These are phyloP conservation scores for Tricholoma sp. DNA, from an alignment of 768 basidiomycete species.

Conservation along the genomic window DNA sequence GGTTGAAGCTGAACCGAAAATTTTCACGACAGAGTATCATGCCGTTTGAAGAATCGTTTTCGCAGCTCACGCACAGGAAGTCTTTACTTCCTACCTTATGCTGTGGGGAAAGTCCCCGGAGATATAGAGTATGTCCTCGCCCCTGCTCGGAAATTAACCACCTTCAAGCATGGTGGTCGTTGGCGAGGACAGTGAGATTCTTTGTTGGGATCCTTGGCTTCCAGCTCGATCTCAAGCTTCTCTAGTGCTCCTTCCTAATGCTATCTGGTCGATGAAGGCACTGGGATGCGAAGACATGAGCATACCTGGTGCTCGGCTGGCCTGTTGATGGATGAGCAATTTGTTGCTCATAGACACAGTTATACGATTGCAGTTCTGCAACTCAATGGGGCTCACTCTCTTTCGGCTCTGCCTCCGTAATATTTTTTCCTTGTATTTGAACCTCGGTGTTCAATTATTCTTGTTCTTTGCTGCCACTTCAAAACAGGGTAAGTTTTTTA, in stretches of 20 bases:
- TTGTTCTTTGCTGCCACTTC: not conserved
- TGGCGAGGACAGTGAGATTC: conserved; percentile 49
- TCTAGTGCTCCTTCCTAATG: conserved; percentile 45
- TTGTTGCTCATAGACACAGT: conserved; percentile 85
- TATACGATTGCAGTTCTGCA: conserved; percentile 74
- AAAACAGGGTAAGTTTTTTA: not conserved
- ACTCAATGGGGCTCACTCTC: conserved; percentile 95
- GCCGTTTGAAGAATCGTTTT: conserved; percentile 80
- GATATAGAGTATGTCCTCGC: conserved; percentile 64
- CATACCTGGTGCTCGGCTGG: conserved; percentile 44
- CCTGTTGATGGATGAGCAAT: conserved; percentile 31
- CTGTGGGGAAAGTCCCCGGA: conserved; percentile 97
- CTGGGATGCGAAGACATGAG: conserved; percentile 76
- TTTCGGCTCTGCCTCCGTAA: conserved; percentile 47
- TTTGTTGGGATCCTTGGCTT: conserved; percentile 27
- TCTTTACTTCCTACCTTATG: conserved; percentile 39
- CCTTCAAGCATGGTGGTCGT: conserved; percentile 65
- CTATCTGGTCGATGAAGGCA: conserved; percentile 35
- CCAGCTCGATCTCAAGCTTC: conserved; percentile 47
- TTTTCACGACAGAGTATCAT: no score
- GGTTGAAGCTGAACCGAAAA: no score
- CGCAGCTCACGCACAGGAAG: conserved; percentile 77
- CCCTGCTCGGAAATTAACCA: conserved; percentile 66
- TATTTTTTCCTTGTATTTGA: conserved; percentile 29
- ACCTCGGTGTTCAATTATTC: not conserved